Percentiles rank a stretch among this genome's conserved stretches.
Evolutionary conservation across 2,329 filamentous ascomycete species (phyloP).

Genomic region (Westerdykella aurantiaca): DNA sequence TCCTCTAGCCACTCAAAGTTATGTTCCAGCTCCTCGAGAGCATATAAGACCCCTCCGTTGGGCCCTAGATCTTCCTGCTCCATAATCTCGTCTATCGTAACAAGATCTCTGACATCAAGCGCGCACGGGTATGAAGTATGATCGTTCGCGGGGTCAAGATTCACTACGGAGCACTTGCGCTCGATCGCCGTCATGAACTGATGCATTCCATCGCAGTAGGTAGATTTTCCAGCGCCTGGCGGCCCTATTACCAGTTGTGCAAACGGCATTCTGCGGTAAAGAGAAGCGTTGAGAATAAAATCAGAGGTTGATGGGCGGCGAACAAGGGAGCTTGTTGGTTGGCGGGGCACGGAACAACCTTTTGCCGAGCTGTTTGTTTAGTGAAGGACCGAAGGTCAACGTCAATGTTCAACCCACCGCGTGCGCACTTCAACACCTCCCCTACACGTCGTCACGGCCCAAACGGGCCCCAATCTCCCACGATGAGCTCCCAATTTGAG

Average conservation of each 20-base stretch:
- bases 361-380: constrained; percentile 9
- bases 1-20: constrained; percentile 90
- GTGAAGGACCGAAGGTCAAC: not conserved
- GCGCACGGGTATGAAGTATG: constrained; percentile 82
- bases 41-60: constrained; percentile 88
- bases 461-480: not conserved
- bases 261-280: constrained; percentile 46
- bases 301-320: too few relatives aligned
- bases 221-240: constrained; percentile 92
- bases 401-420: not conserved
- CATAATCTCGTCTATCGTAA: constrained; percentile 95
- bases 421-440: not conserved
- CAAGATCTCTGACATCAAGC: constrained; percentile 80
- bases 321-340: constrained; percentile 3
- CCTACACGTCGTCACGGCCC: constrained; percentile 9
- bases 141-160: constrained; percentile 96
- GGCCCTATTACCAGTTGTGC: constrained; percentile 88
- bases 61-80: constrained; percentile 81
- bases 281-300: constrained; percentile 1
- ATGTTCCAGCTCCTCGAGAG: constrained; percentile 88
- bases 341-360: constrained; percentile 12
- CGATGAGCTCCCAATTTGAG: constrained; percentile 60
- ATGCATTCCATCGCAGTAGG: constrained; percentile 98
- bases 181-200: constrained; percentile 97
- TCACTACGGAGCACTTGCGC: constrained; percentile 89